Conservation (phyloP, 169 alveolate species). For the Plasmodium blacklocki region DNA sequence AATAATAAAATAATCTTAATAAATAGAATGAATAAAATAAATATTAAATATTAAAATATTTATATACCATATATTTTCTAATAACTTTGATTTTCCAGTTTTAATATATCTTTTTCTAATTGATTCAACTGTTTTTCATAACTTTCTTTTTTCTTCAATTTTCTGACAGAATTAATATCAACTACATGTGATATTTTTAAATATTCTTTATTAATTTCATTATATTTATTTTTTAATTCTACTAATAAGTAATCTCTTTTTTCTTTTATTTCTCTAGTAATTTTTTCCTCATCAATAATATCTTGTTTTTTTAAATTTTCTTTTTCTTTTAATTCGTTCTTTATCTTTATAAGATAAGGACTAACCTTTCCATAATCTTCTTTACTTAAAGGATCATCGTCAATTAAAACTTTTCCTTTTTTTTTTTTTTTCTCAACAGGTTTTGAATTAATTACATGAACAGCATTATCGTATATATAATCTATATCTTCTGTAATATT, state of each 20-base stretch:
- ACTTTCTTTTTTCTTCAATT: conserved; percentile 72
- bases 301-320: conserved; percentile 75
- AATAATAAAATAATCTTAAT: too few species aligned
- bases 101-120: conserved; percentile 71
- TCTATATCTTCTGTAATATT: conserved; percentile 61
- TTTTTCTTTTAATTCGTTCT: conserved; percentile 69
- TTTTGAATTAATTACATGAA: conserved; percentile 60
- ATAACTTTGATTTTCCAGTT: conserved; percentile 38
- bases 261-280: conserved; percentile 51
- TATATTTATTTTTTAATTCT: conserved; percentile 69
- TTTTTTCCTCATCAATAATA: conserved; percentile 68
- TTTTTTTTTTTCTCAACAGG: conserved; percentile 41
- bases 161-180: conserved; percentile 66
- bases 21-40: too few species aligned
- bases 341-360: conserved; percentile 60
- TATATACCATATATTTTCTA: conserved; percentile 1
- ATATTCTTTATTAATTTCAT: conserved; percentile 74
- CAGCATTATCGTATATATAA: conserved; percentile 77
- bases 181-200: conserved; percentile 75
- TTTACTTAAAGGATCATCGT: conserved; percentile 54
- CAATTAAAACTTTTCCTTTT: conserved; percentile 41
- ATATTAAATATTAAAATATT: too few species aligned
- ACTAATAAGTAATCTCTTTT: conserved; percentile 34
- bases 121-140: conserved; percentile 70
- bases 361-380: conserved; percentile 75